These are phyloP conservation scores for Clonostachys solani DNA, from an alignment of 2,329 filamentous ascomycete genomes.

Conservation along the genomic window DNA sequence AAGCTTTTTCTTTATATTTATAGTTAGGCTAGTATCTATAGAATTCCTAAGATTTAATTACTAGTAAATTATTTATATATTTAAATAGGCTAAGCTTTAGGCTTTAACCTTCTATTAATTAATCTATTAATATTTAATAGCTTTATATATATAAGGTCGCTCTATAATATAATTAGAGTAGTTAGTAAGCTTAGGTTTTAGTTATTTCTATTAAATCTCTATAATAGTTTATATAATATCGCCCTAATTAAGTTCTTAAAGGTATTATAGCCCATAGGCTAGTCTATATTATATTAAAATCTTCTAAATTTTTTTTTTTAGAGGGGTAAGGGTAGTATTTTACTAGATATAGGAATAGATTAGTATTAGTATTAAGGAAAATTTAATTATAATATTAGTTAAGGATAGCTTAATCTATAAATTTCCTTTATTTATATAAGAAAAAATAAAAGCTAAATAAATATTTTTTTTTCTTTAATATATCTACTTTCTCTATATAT, in stretches of 20 bases:
- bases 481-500: too few species aligned
- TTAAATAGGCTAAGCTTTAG: too few species aligned
- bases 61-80: too few species aligned
- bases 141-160: too few species aligned
- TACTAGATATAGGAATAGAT: neutral
- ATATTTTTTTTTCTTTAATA: slow-evolving; percentile 1
- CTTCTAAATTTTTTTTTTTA: neutral
- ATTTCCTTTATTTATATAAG: slow-evolving; percentile 2
- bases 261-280: neutral
- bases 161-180: too few species aligned
- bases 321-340: too few species aligned
- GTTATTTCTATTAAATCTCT: slow-evolving; percentile 1
- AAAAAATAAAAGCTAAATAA: neutral
- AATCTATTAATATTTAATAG: too few species aligned
- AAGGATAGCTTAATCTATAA: slow-evolving; percentile 1
- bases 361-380: slow-evolving; percentile 2
- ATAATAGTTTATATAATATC: neutral
- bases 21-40: too few species aligned
- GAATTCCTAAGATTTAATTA: too few species aligned
- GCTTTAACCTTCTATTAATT: too few species aligned
- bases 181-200: too few species aligned
- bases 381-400: slow-evolving; percentile 3
- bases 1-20: too few species aligned
- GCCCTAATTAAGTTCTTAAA: neutral
- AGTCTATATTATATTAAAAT: neutral